These are phyloP conservation scores for Blepharisma stoltei DNA, from an alignment of 73 alveolate species.

Conservation along the genomic window DNA sequence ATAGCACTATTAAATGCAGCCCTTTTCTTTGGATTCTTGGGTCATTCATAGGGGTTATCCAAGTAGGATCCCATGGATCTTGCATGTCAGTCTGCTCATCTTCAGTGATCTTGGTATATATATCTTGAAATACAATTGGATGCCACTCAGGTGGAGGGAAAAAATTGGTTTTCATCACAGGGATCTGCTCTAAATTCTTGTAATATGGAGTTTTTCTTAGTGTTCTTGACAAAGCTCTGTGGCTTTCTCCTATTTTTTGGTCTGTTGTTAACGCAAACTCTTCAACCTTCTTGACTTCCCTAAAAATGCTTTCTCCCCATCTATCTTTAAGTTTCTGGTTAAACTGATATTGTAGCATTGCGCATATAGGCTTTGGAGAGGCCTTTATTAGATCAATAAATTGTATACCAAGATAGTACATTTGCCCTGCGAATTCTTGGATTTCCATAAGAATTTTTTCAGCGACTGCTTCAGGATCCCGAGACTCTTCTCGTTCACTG, in stretches of 20 bases:
- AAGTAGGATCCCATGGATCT: conserved; percentile 60
- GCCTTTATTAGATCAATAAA: conserved; percentile 9
- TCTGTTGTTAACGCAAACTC: conserved; percentile 54
- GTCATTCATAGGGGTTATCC: conserved; percentile 79
- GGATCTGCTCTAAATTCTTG: conserved; percentile 42
- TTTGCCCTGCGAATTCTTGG: conserved; percentile 26
- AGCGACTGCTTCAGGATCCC: neutral
- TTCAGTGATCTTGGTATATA: conserved; percentile 45
- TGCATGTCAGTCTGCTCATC: conserved; percentile 42
- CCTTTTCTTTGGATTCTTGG: conserved; percentile 60
- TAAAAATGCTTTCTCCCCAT: conserved; percentile 37
- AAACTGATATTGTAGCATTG: neutral
- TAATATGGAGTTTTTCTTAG: conserved; percentile 46
- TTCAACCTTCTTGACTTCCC: conserved; percentile 40
- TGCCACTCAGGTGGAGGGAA: conserved; percentile 55
- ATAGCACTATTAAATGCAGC: conserved; percentile 83
- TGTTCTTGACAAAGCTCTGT: conserved; percentile 47
- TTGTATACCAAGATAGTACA: conserved; percentile 7
- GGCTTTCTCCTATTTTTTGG: conserved; percentile 45
- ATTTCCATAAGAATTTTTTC: conserved; percentile 15
- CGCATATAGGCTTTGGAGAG: neutral
- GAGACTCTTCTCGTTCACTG: neutral
- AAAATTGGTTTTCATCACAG: conserved; percentile 46
- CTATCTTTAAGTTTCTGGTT: conserved; percentile 27
- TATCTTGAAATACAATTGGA: conserved; percentile 73